phyloP scores from a whole-genome alignment of 1,139 yeast genomes.

The Groenewaldozyma sp. region DNA sequence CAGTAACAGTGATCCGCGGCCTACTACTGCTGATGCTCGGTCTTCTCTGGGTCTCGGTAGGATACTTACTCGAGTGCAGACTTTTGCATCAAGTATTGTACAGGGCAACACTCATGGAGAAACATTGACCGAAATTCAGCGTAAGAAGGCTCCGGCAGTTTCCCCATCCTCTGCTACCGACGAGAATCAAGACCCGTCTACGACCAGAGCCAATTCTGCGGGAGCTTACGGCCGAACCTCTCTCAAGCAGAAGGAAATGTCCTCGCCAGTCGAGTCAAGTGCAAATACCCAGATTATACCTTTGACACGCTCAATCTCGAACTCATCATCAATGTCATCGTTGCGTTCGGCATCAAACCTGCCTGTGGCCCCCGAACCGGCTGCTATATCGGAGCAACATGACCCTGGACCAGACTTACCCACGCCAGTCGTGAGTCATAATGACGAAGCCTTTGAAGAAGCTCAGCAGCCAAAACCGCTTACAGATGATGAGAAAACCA shows the following conservation, averaged over 20 bases:
- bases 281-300: background rate
- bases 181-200: too few species aligned
- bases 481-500: constrained; percentile 8
- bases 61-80: background rate
- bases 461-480: constrained; percentile 5
- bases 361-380: background rate
- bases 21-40: background rate
- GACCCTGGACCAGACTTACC: background rate
- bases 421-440: background rate
- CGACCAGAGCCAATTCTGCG: too few species aligned
- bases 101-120: too few species aligned
- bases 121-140: too few species aligned
- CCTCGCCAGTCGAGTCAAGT: background rate
- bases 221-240: too few species aligned
- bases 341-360: background rate
- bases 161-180: too few species aligned
- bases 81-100: too few species aligned
- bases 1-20: background rate
- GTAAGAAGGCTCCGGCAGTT: too few species aligned
- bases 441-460: background rate
- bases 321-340: too few species aligned
- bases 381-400: too few species aligned
- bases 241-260: too few species aligned
- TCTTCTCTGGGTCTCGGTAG: background rate
- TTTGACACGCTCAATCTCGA: background rate